Conservation (phyloP, 441 rosid genomes). For the Gossypium lobatum region DNA sequence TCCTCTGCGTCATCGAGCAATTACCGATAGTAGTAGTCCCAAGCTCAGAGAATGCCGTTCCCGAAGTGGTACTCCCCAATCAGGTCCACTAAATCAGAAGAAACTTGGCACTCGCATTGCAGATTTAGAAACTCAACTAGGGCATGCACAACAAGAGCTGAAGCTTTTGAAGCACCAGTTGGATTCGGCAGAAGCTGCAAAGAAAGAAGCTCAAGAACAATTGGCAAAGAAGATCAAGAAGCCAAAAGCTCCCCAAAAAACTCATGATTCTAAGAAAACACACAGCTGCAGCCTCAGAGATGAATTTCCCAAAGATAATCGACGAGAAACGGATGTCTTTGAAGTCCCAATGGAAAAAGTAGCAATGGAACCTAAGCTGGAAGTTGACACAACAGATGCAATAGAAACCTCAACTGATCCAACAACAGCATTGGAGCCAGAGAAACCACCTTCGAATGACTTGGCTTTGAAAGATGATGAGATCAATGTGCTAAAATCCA, state of each 20-base stretch:
- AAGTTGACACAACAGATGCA: constrained; percentile 10
- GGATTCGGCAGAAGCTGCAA: constrained; percentile 79
- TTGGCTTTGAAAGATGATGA: constrained; percentile 46
- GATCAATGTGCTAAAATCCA: constrained; percentile 44
- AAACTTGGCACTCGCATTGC: constrained; percentile 83
- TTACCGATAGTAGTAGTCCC: constrained; percentile 60
- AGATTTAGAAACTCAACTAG: constrained; percentile 81
- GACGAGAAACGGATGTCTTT: constrained; percentile 61
- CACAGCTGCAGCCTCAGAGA: constrained; percentile 22
- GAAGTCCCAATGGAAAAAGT: constrained; percentile 53
- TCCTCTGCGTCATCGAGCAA: constrained; percentile 41
- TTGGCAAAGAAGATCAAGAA: constrained; percentile 50
- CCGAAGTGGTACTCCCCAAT: constrained; percentile 51
- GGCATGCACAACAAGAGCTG: constrained; percentile 87
- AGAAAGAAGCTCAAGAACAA: constrained; percentile 64
- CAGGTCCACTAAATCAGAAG: constrained; percentile 60
- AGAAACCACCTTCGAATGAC: constrained; percentile 25
- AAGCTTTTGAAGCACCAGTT: constrained; percentile 67
- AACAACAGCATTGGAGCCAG: constrained; percentile 16
- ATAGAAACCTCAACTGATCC: constrained; percentile 18
- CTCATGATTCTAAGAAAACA: constrained; percentile 16
- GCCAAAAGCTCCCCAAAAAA: constrained; percentile 19
- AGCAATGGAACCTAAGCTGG: constrained; percentile 26
- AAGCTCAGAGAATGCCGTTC: constrained; percentile 72
- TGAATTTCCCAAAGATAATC: constrained; percentile 33